phyloP scores from a whole-genome alignment of 768 basidiomycete species.

The Chlorophyllum brunneum region DNA sequence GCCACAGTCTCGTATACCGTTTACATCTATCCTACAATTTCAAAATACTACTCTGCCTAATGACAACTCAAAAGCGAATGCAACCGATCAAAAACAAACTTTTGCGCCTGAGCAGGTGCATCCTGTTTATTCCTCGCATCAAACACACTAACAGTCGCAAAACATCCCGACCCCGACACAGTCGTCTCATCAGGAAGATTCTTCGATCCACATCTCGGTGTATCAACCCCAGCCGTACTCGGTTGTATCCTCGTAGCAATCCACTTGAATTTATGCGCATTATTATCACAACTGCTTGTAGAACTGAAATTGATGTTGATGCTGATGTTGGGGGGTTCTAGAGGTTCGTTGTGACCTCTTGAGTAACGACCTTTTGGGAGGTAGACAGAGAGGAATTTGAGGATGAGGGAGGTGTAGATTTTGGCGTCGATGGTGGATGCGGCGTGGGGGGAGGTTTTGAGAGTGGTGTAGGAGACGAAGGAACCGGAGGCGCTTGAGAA shows the following conservation, averaged over 20 bases:
- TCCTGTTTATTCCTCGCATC: conserved; percentile 40
- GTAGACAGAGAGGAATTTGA: conserved; percentile 29
- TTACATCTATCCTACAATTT: neutral
- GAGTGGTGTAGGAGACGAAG: conserved; percentile 48
- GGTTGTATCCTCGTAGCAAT: conserved; percentile 38
- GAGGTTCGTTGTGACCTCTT: conserved; percentile 25
- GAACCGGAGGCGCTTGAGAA: conserved; percentile 39
- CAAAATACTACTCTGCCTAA: conserved; percentile 19
- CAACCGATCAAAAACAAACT: conserved; percentile 32
- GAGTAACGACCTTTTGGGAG: conserved; percentile 16
- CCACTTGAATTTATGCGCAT: conserved; percentile 34
- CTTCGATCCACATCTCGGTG: conserved; percentile 39
- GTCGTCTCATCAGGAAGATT: conserved; percentile 40
- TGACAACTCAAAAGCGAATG: conserved; percentile 23
- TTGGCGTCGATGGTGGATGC: conserved; percentile 32
- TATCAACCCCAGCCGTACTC: conserved; percentile 31
- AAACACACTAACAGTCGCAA: conserved; percentile 44
- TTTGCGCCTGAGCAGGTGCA: conserved; percentile 38
- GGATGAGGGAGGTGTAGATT: conserved; percentile 40
- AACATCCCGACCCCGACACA: conserved; percentile 37
- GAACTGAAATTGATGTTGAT: conserved; percentile 52
- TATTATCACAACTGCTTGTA: conserved; percentile 30
- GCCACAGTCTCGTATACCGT: too few relatives aligned
- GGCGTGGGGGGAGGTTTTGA: conserved; percentile 28
- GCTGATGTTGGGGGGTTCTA: conserved; percentile 37